A percentile compares a stretch with the other conserved stretches of the same genome.
These are phyloP conservation scores for Sanchytrium tribonematis DNA, from an alignment of 371 early-diverging fungal genomes.

Conservation along the genomic window DNA sequence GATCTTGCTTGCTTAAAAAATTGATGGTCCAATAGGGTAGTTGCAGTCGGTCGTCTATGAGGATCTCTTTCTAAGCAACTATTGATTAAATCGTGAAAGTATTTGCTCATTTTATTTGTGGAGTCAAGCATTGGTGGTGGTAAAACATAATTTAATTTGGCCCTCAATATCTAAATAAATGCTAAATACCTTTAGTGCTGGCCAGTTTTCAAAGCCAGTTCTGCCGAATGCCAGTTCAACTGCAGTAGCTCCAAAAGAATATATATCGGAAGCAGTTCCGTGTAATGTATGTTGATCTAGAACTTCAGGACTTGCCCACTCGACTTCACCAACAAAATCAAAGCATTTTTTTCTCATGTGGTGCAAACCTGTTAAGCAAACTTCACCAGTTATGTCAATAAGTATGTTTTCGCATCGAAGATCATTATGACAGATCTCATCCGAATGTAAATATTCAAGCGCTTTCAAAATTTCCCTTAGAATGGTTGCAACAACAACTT, in stretches of 20 bases:
- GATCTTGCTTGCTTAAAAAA: conserved; percentile 47
- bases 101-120: conserved; percentile 37
- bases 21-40: conserved; percentile 37
- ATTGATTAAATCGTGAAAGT: conserved; percentile 61
- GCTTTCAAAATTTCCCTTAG: conserved; percentile 19
- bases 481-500: conserved; percentile 18
- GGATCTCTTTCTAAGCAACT: conserved; percentile 53
- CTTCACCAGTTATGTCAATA: background rate
- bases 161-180: background rate
- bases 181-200: conserved; percentile 16
- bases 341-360: background rate
- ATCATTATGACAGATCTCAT: background rate
- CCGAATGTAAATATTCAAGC: conserved; percentile 17
- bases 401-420: background rate
- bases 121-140: conserved; percentile 50
- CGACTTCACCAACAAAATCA: background rate
- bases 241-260: conserved; percentile 22
- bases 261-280: conserved; percentile 14
- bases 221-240: conserved; percentile 19
- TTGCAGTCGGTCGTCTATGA: conserved; percentile 29
- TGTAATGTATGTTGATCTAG: background rate
- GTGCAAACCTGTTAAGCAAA: background rate
- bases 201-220: conserved; percentile 26
- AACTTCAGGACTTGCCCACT: background rate
- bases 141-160: background rate